phyloP scores from a whole-genome alignment of 2,329 filamentous ascomycete species.

The Exserohilum rostratum region DNA sequence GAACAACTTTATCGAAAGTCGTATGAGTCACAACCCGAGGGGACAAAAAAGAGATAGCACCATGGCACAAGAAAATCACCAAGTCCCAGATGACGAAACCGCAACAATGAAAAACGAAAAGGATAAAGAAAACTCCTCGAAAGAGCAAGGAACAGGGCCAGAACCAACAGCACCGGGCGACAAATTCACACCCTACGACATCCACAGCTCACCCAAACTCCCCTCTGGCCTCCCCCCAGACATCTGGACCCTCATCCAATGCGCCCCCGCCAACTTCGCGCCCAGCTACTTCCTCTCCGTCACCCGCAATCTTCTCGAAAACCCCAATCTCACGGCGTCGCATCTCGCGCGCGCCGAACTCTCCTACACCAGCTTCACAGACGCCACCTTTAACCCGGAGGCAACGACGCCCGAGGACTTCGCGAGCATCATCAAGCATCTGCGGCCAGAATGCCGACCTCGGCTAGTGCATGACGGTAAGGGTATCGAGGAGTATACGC shows the following conservation, averaged over 20 bases:
- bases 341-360: conserved; percentile 82
- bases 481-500: conserved; percentile 44
- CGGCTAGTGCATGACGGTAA: conserved; percentile 31
- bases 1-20: not conserved
- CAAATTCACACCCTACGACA: conserved; percentile 45
- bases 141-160: not conserved
- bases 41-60: not conserved
- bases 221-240: conserved; percentile 41
- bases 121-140: not conserved
- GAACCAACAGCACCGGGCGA: conserved; percentile 3
- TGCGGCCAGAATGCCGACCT: conserved; percentile 50
- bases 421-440: conserved; percentile 56
- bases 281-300: conserved; percentile 68
- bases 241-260: conserved; percentile 47
- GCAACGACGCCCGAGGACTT: conserved; percentile 44
- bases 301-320: conserved; percentile 76
- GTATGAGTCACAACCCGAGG: not conserved
- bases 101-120: not conserved
- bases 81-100: not conserved
- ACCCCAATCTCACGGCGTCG: conserved; percentile 79
- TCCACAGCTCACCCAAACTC: conserved; percentile 19
- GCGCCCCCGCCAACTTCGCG: conserved; percentile 64
- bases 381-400: conserved; percentile 43
- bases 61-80: not conserved
- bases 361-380: conserved; percentile 60